Base-by-base conservation (phyloP, 192 early-diverging fungal genomes). In the Coemansia sp. region DNA sequence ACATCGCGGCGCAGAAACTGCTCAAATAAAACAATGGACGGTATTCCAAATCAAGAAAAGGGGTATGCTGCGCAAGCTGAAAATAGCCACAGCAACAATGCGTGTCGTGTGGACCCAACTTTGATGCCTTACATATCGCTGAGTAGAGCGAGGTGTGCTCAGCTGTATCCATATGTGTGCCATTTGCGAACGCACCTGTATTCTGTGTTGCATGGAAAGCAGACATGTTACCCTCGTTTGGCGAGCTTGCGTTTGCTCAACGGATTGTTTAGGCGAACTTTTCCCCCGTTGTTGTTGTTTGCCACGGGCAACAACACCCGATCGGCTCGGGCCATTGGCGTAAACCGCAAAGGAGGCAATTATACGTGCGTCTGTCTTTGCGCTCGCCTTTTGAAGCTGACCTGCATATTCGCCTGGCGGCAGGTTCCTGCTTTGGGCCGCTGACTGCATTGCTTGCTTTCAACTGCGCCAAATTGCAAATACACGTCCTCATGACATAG, bases 21-120 rank as follows among this genome's bases (percentile, higher is more conserved):
- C 36, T 12, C 36, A 58, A 58, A 58, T 25, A 49, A 49, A 58
- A 58, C 56, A 58, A 58, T 58, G 56, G 11, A 35, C 6, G 36
- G 10, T 32, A 37, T 38, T n/a, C 56, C 56, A 58, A 58, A 58
- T 58, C 31, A 24, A 38, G 32, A 24, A 17, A 54, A 47, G 6
- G 42, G 15, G 42, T 17, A 17, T 11, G 35, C 56, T 58, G 56
- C 56, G 32, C 32, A 38, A 20, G 14, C 56, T 38, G 35, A 58
- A 58, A 38, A 58, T 58, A 54, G 51, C 51, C 15, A 31, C 2
- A 27, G 17, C 27, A 54, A 54, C 51, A 54, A 54, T 54, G 51
- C 27, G 29, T 24, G 51, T 54, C 17, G 27, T 6, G 51, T 27
- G 51, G 51, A 25, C 29, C 27, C 47, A 51, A 51, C 19, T 46